Conservation (phyloP, 2,329 filamentous ascomycete species). For the Aspergillus arachidicola region DNA sequence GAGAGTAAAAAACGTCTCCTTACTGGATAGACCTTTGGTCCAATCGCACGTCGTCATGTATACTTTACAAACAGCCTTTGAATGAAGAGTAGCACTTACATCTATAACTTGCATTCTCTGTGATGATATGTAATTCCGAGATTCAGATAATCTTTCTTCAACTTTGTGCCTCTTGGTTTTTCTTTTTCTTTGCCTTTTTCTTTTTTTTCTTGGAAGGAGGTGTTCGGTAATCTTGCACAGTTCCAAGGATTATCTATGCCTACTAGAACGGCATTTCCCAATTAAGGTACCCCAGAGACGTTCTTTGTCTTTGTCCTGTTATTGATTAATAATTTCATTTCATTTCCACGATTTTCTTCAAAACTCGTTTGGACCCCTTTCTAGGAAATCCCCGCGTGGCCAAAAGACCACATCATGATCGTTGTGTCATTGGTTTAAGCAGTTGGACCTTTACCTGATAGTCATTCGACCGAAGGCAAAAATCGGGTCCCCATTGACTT, state of each 20-base stretch:
- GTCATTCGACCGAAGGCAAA: constrained; percentile 3
- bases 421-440: constrained; percentile 7
- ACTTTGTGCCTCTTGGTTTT: not conserved
- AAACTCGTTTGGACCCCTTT: not conserved
- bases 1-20: not conserved
- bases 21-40: not conserved
- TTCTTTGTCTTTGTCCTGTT: constrained; percentile 3
- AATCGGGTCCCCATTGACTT: constrained; percentile 3
- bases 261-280: not conserved
- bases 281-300: not conserved
- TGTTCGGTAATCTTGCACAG: not conserved
- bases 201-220: not conserved
- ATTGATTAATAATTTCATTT: not conserved
- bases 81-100: not conserved
- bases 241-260: not conserved
- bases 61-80: not conserved
- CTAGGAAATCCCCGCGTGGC: not conserved
- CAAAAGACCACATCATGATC: constrained; percentile 4
- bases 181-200: not conserved
- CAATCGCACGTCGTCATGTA: not conserved
- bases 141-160: not conserved
- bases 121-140: not conserved
- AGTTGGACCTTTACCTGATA: not conserved
- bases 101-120: not conserved
- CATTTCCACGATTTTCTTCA: not conserved